Base-by-base conservation (phyloP, 805 yeast genomes). In the Schwanniomyces polymorphus region DNA sequence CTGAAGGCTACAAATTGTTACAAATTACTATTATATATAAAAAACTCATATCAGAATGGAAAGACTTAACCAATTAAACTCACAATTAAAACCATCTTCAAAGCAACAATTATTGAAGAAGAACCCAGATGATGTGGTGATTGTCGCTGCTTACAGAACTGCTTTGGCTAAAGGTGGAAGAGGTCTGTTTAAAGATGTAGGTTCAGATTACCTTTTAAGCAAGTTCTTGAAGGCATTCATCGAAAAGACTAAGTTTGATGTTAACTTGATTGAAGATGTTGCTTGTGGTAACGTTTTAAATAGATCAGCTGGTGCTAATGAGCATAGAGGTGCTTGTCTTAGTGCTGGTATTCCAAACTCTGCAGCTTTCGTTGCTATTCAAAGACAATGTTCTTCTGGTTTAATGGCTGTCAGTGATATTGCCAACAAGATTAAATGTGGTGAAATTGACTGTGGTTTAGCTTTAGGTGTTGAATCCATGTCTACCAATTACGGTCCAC, bases 381-480 rank as follows among this genome's bases (percentile, higher is more conserved):
- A 92, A 76, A 84, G 98, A 70, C 97, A 91, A 67, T 92, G 98
- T 68, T 89, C 97, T 7, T 88, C 96, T 2, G 97, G 97, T 25
- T 76, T 92, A 59, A 88, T 91, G 80, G 95, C 97, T 11, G 82
- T 91, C 31, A 85, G 88, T 60, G 94, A 88, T 63, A 81, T 92
- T 57, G 97, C 97, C 55, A 88, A 86, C 73, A 89, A 88, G 72
- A 91, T 92, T 63, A 75, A 76, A 57, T 72, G 81, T 49, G 97
- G 97, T 37, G 97, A 91, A 76, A 91, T 92, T 59, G 88, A 84
- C 55, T 78, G 92, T 59, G 98, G 98, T 47, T 74, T 92, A 45
- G 98, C 94, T 18, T 85, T 85, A 41, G 98, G 98, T 61, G 96
- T 85, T 42, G 98, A 91, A 73, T 85, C 96, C 56, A 92, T 92